phyloP scores from a whole-genome alignment of 352 stramenopile species.

The Phytophthora boehmeriae region DNA sequence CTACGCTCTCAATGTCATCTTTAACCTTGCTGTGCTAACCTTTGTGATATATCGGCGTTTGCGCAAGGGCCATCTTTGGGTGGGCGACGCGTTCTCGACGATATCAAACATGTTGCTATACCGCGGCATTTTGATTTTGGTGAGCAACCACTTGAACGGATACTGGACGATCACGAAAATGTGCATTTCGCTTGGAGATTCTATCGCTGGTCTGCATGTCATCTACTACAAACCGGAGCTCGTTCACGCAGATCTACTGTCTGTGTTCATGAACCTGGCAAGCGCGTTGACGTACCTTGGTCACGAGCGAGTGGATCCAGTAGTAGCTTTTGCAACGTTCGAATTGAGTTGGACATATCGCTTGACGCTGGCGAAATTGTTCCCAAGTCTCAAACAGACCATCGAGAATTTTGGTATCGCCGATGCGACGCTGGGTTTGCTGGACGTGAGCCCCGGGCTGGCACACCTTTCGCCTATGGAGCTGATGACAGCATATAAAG shows the following conservation, averaged over 20 bases:
- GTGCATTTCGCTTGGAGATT: constrained; percentile 20
- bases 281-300: constrained; percentile 22
- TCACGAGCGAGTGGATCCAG: constrained; percentile 33
- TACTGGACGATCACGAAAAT: constrained; percentile 43
- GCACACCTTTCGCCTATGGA: constrained; percentile 23
- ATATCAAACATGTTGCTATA: constrained; percentile 37
- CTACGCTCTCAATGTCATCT: constrained; percentile 29
- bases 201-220: constrained; percentile 14
- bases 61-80: constrained; percentile 35
- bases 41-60: constrained; percentile 40
- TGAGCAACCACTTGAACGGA: constrained; percentile 39
- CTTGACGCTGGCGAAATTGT: constrained; percentile 19
- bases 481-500: constrained; percentile 24
- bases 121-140: constrained; percentile 32
- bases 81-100: constrained; percentile 42
- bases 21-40: constrained; percentile 31
- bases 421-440: constrained; percentile 6
- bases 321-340: constrained; percentile 30
- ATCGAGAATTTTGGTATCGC: constrained; percentile 15
- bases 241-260: constrained; percentile 39
- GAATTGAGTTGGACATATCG: constrained; percentile 26
- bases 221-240: constrained; percentile 38
- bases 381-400: constrained; percentile 11
- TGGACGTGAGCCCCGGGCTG: constrained; percentile 14
- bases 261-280: constrained; percentile 32